A percentile compares a stretch with the other conserved stretches of the same genome.
Evolutionary conservation across 345 rosid genomes (phyloP).

Genomic region (Hypericum perforatum): DNA sequence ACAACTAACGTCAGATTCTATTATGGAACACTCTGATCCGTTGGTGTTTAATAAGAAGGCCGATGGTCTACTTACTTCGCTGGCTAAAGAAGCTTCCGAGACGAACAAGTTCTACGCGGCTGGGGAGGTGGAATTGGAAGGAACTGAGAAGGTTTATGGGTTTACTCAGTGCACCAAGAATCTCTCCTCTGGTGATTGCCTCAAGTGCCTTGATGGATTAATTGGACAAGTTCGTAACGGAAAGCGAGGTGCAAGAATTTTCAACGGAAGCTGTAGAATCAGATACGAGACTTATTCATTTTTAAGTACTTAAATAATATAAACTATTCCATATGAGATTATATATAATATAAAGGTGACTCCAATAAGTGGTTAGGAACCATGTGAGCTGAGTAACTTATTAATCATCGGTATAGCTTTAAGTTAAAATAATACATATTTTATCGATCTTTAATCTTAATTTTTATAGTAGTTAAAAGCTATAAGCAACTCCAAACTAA

Average conservation of each 20-base stretch:
- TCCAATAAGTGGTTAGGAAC: no score
- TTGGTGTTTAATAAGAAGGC: neutral
- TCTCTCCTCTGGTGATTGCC: slow-evolving; percentile 1
- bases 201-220: slow-evolving; percentile 1
- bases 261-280: slow-evolving; percentile 7
- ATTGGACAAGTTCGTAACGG: neutral
- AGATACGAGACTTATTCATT: slow-evolving; percentile 9
- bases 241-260: slow-evolving; percentile 7
- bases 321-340: no score
- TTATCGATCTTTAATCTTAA: no score
- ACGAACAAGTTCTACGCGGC: neutral
- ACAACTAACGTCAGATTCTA: neutral
- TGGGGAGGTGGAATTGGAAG: neutral
- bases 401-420: no score
- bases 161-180: slow-evolving; percentile 11
- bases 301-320: neutral
- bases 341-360: no score
- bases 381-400: no score
- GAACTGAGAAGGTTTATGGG: neutral
- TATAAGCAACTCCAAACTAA: no score
- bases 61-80: neutral
- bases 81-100: neutral
- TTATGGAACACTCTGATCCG: neutral
- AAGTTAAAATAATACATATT: no score
- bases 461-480: no score